Evolutionary conservation across 148 eudicot genomes (phyloP), one percentile per base, ranked within the genome.

Genomic region (Spergularia bocconei): DNA sequence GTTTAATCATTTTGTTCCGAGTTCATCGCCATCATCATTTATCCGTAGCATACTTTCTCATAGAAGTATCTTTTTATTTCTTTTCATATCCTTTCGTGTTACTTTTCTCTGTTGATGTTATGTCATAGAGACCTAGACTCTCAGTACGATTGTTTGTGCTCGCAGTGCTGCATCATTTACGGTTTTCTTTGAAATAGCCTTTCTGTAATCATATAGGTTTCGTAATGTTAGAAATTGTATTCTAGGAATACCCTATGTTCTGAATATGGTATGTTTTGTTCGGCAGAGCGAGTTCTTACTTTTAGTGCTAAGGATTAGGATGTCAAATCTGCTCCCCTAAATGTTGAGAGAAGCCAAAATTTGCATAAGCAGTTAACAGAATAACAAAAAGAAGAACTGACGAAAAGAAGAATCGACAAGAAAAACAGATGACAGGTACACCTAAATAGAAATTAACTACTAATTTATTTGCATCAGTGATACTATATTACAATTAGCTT

Each of bases 401-500:
- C 36, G 3, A 29, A 29, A 29, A 2, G 36, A 29, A 4, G 36
- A 29, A 29, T 29, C 36, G 2, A 2, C 36, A 29, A 29, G 36
- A 29, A 29, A 29, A 2, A 39, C 29, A 41, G 19, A 41, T 75
- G 36, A 41, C 16, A 57, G 20, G 15, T 52, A 25, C 1, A 63
- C 56, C 29, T 3, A 52, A 77, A 15, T 33, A 33, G 36, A 64
- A 29, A 25, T 11, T 56, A 65, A 25, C 2, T 58, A 25, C n/a
- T 70, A 61, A 20, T 47, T 79, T 75, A 75, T 69, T 75, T 70
- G 70, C 79, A 62, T 10, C 25, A 74, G 47, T 69, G 33, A 0
- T 19, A 60, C 65, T 79, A 73, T 59, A 14, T 76, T 80, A 80
- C 83, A 80, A 71, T 80, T 80, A 71, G 53, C 38, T 55, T 51